These are phyloP conservation scores for Paecilomyces formosus DNA, from an alignment of 2,329 filamentous ascomycete species.

Conservation along the genomic window DNA sequence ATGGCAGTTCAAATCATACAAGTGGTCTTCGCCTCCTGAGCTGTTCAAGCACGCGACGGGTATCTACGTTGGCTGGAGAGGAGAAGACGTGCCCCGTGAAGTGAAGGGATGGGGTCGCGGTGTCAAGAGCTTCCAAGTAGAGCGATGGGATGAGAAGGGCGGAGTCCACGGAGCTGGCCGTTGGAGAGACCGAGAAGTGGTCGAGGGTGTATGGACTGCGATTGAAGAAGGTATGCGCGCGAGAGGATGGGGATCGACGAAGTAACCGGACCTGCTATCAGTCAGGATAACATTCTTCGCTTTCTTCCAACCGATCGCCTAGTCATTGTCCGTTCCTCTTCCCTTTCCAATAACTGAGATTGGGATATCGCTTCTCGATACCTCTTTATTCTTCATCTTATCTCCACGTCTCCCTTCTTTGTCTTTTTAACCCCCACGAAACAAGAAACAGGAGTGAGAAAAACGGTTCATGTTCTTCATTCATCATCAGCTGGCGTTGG, in stretches of 20 bases:
- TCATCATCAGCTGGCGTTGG: not conserved
- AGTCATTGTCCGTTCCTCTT: no score
- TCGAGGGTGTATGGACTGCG: constrained; percentile 84
- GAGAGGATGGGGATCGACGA: constrained; percentile 59
- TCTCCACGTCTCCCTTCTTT: no score
- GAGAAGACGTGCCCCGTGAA: constrained; percentile 68
- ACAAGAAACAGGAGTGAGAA: not conserved
- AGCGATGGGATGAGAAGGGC: constrained; percentile 62
- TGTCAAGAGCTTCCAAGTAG: constrained; percentile 71
- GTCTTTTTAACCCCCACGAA: not conserved
- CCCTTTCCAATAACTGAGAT: no score
- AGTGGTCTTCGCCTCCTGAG: constrained; percentile 83
- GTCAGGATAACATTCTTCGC: not conserved
- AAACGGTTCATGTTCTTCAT: not conserved
- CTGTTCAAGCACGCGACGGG: constrained; percentile 84
- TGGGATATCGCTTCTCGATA: no score
- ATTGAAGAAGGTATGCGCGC: constrained; percentile 83
- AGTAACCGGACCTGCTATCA: not conserved
- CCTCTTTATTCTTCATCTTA: no score
- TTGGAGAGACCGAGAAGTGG: constrained; percentile 87
- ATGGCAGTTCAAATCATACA: constrained; percentile 99
- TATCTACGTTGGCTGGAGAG: constrained; percentile 85
- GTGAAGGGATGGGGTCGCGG: constrained; percentile 80
- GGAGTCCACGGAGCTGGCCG: constrained; percentile 32
- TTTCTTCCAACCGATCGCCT: not conserved